Evolutionary conservation across 139 green algal genomes (phyloP), one percentile per base, ranked within the genome.

Genomic region (Picochlorum sp.): DNA sequence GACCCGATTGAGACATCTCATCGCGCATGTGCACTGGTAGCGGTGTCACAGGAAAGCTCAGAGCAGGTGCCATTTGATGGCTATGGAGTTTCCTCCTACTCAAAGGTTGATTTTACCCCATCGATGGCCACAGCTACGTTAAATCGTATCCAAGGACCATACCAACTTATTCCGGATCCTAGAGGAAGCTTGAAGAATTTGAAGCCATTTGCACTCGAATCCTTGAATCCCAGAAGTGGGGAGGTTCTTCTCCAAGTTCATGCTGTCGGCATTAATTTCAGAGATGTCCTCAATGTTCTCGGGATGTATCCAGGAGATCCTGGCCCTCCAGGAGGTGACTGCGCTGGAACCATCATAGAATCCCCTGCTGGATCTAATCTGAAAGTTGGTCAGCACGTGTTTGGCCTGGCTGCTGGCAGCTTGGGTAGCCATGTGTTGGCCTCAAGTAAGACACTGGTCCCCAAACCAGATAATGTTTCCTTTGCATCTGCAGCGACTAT

Each of bases 401-500:
- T 91, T 79, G 86, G 86, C 10, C 70, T 94, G 16, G 86, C 86
- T 2, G 61, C 61, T 20, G 86, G 84, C 13, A 80, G 70, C 64
- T 71, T 91, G 30, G 86, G 82, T 58, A 82, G 77, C 8, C 71
- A 85, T 59, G 84, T 91, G 10, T 23, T 78, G 18, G 81, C 77
- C 4, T 81, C 78, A 9, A 58, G 57, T 1, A 61, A 79, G 32
- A 84, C 79, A 3, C n/a, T 94, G 61, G 85, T 85, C 21, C 52
- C 71, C 30, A 46, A 89, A 77, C 87, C 87, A 13, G 20, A 68
- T 1, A 56, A 65, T 52, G 6, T 89, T 74, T 60, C 50, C 80
- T 85, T 73, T 67, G 84, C 89, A 72, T 70, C 80, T 58, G 87
- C 85, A 13, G 79, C 88, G 32, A 89, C 80, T 26, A 76, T 81